Conservation (phyloP, 2,329 filamentous ascomycete genomes). For the Claviceps cyperi region DNA sequence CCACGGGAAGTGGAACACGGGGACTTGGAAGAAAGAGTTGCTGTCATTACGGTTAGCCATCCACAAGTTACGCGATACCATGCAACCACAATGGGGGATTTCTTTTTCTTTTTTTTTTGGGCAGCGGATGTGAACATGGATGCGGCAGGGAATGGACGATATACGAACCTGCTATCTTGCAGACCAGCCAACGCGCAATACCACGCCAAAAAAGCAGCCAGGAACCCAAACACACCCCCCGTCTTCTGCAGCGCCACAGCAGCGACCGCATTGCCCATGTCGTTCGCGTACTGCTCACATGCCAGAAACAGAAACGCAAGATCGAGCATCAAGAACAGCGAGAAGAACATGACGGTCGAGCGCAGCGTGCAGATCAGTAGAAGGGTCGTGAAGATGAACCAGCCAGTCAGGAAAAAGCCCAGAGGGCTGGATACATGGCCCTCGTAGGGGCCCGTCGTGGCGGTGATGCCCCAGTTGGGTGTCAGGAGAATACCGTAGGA, state of each 20-base stretch:
- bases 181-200: slow-evolving; percentile 77
- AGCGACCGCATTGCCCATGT: slow-evolving; percentile 34
- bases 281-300: slow-evolving; percentile 41
- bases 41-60: slow-evolving; percentile 25
- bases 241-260: slow-evolving; percentile 45
- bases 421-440: slow-evolving; percentile 40
- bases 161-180: slow-evolving; percentile 49
- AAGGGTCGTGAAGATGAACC: slow-evolving; percentile 76
- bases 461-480: slow-evolving; percentile 47
- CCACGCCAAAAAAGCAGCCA: slow-evolving; percentile 73
- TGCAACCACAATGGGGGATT: background rate
- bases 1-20: slow-evolving; percentile 92
- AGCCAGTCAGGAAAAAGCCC: slow-evolving; percentile 62
- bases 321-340: slow-evolving; percentile 64
- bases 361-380: slow-evolving; percentile 60
- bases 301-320: slow-evolving; percentile 61
- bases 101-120: no score
- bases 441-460: slow-evolving; percentile 29
- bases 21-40: slow-evolving; percentile 79
- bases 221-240: slow-evolving; percentile 65
- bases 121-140: no score
- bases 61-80: background rate
- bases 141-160: no score
- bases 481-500: slow-evolving; percentile 58
- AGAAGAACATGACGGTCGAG: slow-evolving; percentile 66